Base-by-base conservation (phyloP, 2,329 filamentous ascomycete genomes). In the Tolypocladium amazonense region DNA sequence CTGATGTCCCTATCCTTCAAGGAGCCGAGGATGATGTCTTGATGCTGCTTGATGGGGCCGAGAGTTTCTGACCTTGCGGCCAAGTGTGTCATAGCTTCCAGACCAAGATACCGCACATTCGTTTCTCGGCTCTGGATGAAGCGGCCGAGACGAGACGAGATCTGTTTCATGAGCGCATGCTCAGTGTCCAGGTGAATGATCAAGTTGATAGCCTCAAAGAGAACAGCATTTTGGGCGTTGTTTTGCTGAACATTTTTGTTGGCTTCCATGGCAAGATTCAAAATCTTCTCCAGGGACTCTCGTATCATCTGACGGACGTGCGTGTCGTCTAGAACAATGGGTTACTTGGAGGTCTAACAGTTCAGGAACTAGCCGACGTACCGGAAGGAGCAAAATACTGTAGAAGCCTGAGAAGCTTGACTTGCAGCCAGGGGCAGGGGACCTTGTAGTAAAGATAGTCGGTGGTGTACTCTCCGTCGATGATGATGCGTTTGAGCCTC, bases 381-480 rank as follows among this genome's bases (percentile, higher is more conserved):
- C 90, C 88, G 71, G 94, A 95, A 54, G 94, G 93, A 33, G 92
- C 89, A 73, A 96, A 99, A 73, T 97, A 99, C 75, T 99, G 94
- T 64, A 99, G 80, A 62, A 99, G 76, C 63, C 92, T 86, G 65
- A 99, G 76, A 23, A 99, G 81, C 77, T 99, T 99, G 69, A 97
- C 89, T 75, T 97, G 92, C 60, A 99, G 87, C 94, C 94, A 99
- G 3, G 94, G 94, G 71, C 94, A 99, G 1, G 94, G 94, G n/a
- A 99, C 94, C 70, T 97, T 97, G 80, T 99, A 99, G 78, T 99
- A 99, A 33, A 97, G 84, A 71, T 99, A 99, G 71, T 97, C 94
- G 59, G 86, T 83, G 0, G 90, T 85, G 69, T 90, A 94, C 67
- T 99, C 93, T 64, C 88, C 88, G 66, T 97, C 93, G 33, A 97